Base-by-base conservation (phyloP, 495 filamentous ascomycete species). In the Parachaetomium inaequale region DNA sequence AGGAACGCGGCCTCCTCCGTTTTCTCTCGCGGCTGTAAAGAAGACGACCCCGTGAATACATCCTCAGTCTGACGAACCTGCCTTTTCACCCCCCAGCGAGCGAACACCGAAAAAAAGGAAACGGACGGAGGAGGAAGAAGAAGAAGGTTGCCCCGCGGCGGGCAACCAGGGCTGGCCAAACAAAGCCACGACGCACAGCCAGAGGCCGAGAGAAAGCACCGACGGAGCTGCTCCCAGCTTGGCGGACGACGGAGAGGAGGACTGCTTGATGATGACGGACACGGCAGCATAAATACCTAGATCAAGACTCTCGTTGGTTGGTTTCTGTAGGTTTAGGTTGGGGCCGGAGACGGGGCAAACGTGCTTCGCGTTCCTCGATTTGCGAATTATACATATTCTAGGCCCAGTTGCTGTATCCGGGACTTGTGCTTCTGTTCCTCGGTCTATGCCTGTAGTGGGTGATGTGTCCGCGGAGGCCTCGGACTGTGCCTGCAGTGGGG, bases 1-100 rank as follows among this genome's bases (percentile, higher is more conserved):
- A 85, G 79, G 68, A 32, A 59, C 34, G 60, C 63, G 59, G 56
- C 66, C 66, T 68, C 66, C 64, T 66, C 66, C 66, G 64, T 66
- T 66, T 68, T 61, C 63, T 68, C 59, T 68, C 66, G 40, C 52
- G 53, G 51, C 53, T 68, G 66, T 68, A 56, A 66, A 31, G 60
- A 66, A 31, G n/a, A 46, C n/a, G 5, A 19, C 42, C 42, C n/a
- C 8, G 2, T 11, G 19, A 46, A 17, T 7, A 46, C 15, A 23
- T 7, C 51, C 17, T 14, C 51, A 25, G 19, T 54, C 47, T 19
- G 17, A 21, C 51, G 7, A n/a, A 51, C 51, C 51, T 36, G 31
- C 10, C 25, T 55, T 42, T 12, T 19, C 11, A 34, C 32, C 32
- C 32, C 17, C n/a, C 28, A 47, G 50, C 49, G 58, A 54, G 58